phyloP scores from a whole-genome alignment of 2,329 filamentous ascomycete genomes.

The Colletotrichum eleusines region DNA sequence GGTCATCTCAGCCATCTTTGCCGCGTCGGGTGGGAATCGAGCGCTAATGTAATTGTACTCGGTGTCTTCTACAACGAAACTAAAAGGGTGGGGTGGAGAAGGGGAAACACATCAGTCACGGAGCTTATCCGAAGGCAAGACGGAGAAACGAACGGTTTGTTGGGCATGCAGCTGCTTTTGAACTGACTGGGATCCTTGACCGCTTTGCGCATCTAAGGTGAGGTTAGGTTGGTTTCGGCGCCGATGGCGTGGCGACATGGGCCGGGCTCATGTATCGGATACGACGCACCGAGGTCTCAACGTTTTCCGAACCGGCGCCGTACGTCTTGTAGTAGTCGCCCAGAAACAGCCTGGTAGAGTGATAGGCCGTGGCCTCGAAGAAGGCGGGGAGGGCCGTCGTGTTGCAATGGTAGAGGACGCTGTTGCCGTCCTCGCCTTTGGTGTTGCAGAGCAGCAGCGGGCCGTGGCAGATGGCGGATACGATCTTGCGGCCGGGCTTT shows the following conservation, averaged over 20 bases:
- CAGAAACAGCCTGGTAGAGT: conserved; percentile 60
- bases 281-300: conserved; percentile 59
- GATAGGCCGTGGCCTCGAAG: conserved; percentile 63
- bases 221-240: not conserved
- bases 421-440: conserved; percentile 55
- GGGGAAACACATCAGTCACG: conserved; percentile 1
- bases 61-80: conserved; percentile 62
- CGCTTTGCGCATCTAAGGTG: conserved; percentile 55
- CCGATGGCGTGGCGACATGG: not conserved
- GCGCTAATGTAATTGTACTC: conserved; percentile 63
- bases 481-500: conserved; percentile 57
- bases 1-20: conserved; percentile 56
- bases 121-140: not conserved
- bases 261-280: not conserved
- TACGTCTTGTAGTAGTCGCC: conserved; percentile 70
- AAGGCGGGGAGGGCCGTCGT: conserved; percentile 63
- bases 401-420: conserved; percentile 59
- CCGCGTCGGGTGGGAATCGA: conserved; percentile 59
- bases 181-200: conserved; percentile 59
- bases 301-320: conserved; percentile 62
- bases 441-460: conserved; percentile 63
- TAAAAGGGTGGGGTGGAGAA: conserved; percentile 44
- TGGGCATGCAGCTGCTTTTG: conserved; percentile 54
- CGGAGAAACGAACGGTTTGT: conserved; percentile 18
- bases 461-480: conserved; percentile 66